Evolutionary conservation across 2,329 filamentous ascomycete genomes (phyloP).

Genomic region (Microsporum audouinii): DNA sequence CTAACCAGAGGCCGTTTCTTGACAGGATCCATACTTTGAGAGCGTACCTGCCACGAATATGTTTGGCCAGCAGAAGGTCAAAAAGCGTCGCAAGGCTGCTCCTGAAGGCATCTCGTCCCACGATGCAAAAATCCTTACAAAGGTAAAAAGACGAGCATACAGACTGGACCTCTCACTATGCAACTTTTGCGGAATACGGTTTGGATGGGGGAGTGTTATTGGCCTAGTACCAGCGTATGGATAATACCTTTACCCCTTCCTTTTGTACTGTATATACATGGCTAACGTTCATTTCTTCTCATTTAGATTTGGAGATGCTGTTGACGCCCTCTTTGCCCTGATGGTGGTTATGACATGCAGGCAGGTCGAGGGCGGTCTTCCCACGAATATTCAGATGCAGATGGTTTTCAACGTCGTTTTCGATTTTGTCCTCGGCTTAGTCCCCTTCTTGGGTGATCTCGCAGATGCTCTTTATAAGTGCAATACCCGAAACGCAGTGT

Average conservation of each 20-base stretch:
- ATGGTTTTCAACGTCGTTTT: conserved; percentile 71
- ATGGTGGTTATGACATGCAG: conserved; percentile 63
- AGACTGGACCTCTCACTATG: conserved; percentile 75
- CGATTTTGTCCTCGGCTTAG: conserved; percentile 39
- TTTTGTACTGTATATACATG: background rate
- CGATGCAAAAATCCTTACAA: conserved; percentile 71
- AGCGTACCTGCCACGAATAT: conserved; percentile 62
- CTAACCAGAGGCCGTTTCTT: conserved; percentile 6
- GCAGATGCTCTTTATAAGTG: conserved; percentile 38
- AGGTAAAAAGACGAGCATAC: conserved; percentile 76
- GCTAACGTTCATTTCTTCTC: background rate
- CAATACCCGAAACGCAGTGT: conserved; percentile 38
- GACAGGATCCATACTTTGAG: conserved; percentile 82
- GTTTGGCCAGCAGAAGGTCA: conserved; percentile 54
- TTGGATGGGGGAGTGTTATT: conserved; percentile 83
- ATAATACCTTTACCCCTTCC: conserved; percentile 1
- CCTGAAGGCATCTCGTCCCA: conserved; percentile 72
- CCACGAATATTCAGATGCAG: conserved; percentile 43
- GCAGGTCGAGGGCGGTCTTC: conserved; percentile 64
- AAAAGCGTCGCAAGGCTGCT: conserved; percentile 74
- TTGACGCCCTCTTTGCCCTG: conserved; percentile 62
- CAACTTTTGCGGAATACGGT: conserved; percentile 66
- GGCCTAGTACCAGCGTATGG: conserved; percentile 71
- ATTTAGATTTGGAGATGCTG: conserved; percentile 58
- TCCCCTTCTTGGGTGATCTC: conserved; percentile 41